Conservation (phyloP, 1,284 basidiomycete genomes). For the Rhodotorula glutinis region DNA sequence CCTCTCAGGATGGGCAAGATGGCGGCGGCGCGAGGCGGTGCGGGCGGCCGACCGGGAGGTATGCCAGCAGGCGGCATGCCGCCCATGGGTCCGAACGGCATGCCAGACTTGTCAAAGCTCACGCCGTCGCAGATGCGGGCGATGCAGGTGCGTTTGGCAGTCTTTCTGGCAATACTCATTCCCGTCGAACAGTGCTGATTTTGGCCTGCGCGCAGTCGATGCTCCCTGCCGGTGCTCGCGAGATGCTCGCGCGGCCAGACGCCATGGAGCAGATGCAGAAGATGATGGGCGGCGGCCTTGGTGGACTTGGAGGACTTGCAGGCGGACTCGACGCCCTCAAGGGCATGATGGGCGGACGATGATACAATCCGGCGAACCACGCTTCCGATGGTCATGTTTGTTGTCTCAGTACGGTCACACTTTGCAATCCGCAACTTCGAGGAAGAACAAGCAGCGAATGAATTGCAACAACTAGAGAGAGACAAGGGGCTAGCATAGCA, state of each 20-base stretch:
- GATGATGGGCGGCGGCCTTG: slow-evolving; percentile 49
- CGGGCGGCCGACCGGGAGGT: slow-evolving; percentile 34
- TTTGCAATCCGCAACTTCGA: too few relatives aligned
- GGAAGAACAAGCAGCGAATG: too few relatives aligned
- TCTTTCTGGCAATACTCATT: neutral
- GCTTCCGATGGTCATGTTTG: too few relatives aligned
- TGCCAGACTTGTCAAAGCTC: slow-evolving; percentile 39
- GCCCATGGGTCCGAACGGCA: slow-evolving; percentile 30
- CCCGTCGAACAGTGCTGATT: neutral
- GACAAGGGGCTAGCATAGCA: too few relatives aligned
- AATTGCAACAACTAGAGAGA: too few relatives aligned
- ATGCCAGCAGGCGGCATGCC: slow-evolving; percentile 59
- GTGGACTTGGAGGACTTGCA: slow-evolving; percentile 36
- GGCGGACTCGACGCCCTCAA: slow-evolving; percentile 43
- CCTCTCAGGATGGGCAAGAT: slow-evolving; percentile 68
- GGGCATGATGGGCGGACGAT: slow-evolving; percentile 32
- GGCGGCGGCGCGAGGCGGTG: slow-evolving; percentile 73
- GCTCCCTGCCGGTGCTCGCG: slow-evolving; percentile 31
- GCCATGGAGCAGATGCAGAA: slow-evolving; percentile 54
- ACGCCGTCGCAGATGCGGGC: slow-evolving; percentile 86
- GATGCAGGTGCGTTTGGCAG: slow-evolving; percentile 64
- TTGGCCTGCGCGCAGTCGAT: slow-evolving; percentile 10
- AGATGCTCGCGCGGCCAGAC: slow-evolving; percentile 28
- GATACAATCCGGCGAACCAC: neutral
- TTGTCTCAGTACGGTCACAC: too few relatives aligned